Evolutionary conservation across 2,329 filamentous ascomycete species (phyloP).

Genomic region (Hymenoscyphus occultus): DNA sequence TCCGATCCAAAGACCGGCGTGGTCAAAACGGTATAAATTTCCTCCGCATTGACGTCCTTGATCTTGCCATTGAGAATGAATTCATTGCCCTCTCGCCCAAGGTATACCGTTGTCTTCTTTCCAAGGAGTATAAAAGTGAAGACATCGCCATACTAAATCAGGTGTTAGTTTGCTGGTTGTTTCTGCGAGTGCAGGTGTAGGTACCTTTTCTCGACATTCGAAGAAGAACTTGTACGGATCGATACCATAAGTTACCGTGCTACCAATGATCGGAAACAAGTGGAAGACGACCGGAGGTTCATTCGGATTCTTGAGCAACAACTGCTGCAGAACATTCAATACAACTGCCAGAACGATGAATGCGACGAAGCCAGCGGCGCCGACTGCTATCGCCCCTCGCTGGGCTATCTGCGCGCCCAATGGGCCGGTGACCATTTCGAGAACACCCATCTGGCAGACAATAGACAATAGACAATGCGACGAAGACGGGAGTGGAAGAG

Average conservation of each 20-base stretch:
- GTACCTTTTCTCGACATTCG: slow-evolving; percentile 68
- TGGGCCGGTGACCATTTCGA: slow-evolving; percentile 31
- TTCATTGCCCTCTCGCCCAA: slow-evolving; percentile 81
- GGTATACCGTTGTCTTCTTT: slow-evolving; percentile 82
- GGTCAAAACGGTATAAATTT: slow-evolving; percentile 78
- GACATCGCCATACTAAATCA: slow-evolving; percentile 72
- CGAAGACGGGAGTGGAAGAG: neutral
- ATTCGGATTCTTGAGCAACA: slow-evolving; percentile 78
- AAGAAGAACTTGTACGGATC: slow-evolving; percentile 88
- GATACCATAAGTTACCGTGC: slow-evolving; percentile 91
- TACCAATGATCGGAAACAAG: slow-evolving; percentile 80
- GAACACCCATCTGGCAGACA: slow-evolving; percentile 31
- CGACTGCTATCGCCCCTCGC: slow-evolving; percentile 29
- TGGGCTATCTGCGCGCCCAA: slow-evolving; percentile 33
- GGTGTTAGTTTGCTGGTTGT: slow-evolving; percentile 16
- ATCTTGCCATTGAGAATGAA: slow-evolving; percentile 90
- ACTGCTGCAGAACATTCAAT: slow-evolving; percentile 76
- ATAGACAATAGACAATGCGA: slow-evolving; percentile 3
- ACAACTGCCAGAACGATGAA: slow-evolving; percentile 58
- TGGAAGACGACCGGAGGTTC: slow-evolving; percentile 80
- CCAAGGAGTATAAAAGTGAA: slow-evolving; percentile 88
- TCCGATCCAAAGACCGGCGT: slow-evolving; percentile 75
- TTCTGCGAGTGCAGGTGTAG: slow-evolving; percentile 23
- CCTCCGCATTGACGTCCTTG: slow-evolving; percentile 85
- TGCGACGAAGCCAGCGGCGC: slow-evolving; percentile 29